phyloP scores from a whole-genome alignment of 306 rosid genomes.

The Trifolium repens region DNA sequence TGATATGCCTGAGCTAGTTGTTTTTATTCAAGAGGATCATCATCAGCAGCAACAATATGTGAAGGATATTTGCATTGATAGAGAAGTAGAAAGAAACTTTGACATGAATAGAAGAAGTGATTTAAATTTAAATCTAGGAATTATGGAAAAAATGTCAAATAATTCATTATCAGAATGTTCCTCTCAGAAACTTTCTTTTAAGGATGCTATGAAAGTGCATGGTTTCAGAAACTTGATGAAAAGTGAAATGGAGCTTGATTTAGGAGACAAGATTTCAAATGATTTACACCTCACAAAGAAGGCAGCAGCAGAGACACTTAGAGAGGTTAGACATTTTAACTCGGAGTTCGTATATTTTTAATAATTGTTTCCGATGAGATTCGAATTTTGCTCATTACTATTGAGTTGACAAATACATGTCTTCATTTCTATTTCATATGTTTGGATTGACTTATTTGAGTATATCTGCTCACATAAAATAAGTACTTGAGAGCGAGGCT shows the following conservation, averaged over 20 bases:
- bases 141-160: constrained; percentile 38
- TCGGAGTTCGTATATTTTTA: not conserved
- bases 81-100: constrained; percentile 34
- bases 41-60: constrained; percentile 48
- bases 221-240: constrained; percentile 38
- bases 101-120: constrained; percentile 40
- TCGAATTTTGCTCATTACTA: no score
- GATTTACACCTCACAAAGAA: constrained; percentile 32
- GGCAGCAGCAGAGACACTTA: constrained; percentile 29
- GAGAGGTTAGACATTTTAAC: constrained; percentile 55
- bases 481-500: no score
- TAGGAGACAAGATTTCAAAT: constrained; percentile 31
- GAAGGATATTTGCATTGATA: constrained; percentile 61
- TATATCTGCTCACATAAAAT: no score
- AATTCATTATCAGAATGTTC: constrained; percentile 34
- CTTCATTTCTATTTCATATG: no score
- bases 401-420: no score
- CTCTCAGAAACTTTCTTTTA: constrained; percentile 28
- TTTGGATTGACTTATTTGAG: no score
- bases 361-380: no score
- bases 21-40: constrained; percentile 72
- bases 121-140: constrained; percentile 32
- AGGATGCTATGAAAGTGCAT: constrained; percentile 37
- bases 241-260: constrained; percentile 38
- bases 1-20: constrained; percentile 72